Evolutionary conservation across 805 yeast genomes (phyloP).

Genomic region (Yamadazyma kitorensis): DNA sequence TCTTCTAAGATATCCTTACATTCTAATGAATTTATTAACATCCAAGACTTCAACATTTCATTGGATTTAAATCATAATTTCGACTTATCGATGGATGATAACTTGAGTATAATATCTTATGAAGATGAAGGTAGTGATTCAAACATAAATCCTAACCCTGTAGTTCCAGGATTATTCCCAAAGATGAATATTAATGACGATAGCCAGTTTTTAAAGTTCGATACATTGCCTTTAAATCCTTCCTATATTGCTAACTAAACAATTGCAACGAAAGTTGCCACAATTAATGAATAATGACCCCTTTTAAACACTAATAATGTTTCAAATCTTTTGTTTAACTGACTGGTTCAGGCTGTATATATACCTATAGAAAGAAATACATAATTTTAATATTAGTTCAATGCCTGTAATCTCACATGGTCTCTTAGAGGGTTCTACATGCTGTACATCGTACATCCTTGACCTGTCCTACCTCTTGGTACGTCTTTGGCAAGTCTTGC

Average conservation of each 20-base stretch:
- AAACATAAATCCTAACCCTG: too few relatives aligned
- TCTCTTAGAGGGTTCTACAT: too few relatives aligned
- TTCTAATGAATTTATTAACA: conserved; percentile 7
- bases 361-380: too few relatives aligned
- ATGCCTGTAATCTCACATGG: too few relatives aligned
- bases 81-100: conserved; percentile 1
- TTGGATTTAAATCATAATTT: conserved; percentile 6
- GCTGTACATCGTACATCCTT: too few relatives aligned
- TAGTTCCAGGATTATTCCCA: conserved; percentile 39
- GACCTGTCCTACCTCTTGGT: too few relatives aligned
- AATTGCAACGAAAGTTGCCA: too few relatives aligned
- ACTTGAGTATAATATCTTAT: conserved; percentile 3
- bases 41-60: conserved; percentile 6
- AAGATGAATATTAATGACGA: conserved; percentile 23
- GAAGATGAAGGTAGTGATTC: conserved; percentile 8
- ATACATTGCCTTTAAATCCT: conserved; percentile 28
- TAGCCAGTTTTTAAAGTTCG: conserved; percentile 23
- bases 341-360: conserved; percentile 9
- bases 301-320: too few relatives aligned
- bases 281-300: conserved; percentile 1
- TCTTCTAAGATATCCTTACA: too few relatives aligned
- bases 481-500: too few relatives aligned
- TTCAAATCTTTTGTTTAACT: conserved; percentile 4
- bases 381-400: too few relatives aligned
- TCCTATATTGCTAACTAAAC: conserved; percentile 20